Base-by-base conservation (phyloP, 2,329 filamentous ascomycete genomes). In the Pyricularia sp. region DNA sequence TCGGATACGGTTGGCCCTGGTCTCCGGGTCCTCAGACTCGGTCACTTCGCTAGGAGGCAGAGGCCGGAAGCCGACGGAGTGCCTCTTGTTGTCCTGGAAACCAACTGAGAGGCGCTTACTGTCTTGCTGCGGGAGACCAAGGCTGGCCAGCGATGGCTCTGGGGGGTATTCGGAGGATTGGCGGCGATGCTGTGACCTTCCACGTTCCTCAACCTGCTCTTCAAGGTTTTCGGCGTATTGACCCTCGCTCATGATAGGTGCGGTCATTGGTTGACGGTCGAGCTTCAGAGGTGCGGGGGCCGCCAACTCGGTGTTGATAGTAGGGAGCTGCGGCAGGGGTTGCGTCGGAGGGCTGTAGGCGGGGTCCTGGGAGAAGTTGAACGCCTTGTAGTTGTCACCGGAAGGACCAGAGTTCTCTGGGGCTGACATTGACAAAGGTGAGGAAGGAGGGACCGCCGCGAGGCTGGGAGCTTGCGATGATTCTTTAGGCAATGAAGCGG, bases 1-100 rank as follows among this genome's bases (percentile, higher is more conserved):
- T 78, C 95, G 88, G 73, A 99, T 99, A 70, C 95, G 90, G 82
- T 97, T 98, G 72, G 95, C 95, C 75, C 95, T 89, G 75, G 94
- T 90, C 78, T 98, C 95, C 0, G 95, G 93, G 77, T 97, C 94
- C 76, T 98, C 95, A 3, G 90, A 87, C 63, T 90, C 88, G 33
- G 84, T 85, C 68, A 92, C 88, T 72, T 97, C 92, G 75, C 94
- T 90, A 50, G 93, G 92, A 5, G 95, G 95, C 71, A 99, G 84
- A 26, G 95, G 95, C 20, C 95, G 90, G 78, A 97, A 85, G 31
- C 88, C 88, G 64, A 90, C 86, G 0, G 89, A 91, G n/a, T 90
- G 78, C 69, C 89, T 83, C 71, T 85, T 85, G 74, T 80, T 82
- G 23, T 61, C 58, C 58, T 61, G 90, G 78, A 97, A 85, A 30